Base-by-base conservation (phyloP, 2,329 filamentous ascomycete genomes). In the Ceratocystis lukuohia region DNA sequence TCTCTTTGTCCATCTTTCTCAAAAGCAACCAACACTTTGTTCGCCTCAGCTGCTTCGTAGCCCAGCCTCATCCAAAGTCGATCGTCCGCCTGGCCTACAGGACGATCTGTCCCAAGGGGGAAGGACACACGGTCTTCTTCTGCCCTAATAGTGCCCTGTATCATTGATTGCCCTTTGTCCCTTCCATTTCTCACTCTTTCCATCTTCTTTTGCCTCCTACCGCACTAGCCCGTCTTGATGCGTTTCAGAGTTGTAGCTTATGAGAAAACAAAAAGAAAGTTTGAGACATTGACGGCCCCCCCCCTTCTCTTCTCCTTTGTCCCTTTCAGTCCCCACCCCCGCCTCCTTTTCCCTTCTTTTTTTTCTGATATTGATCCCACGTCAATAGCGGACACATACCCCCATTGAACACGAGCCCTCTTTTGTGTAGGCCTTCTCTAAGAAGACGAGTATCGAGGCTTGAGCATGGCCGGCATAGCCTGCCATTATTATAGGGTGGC, bases 221-320 rank as follows among this genome's bases (percentile, higher is more conserved):
- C n/a, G 22, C 46, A 50, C 46, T 41, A 53, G 6, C 8, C 6
- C 53, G 17, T 20, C 15, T 30, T 59, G 7, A 17, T 33, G 12
- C 53, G 53, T 59, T 59, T 59, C 53, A 59, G 53, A 37, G n/a
- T 10, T 20, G 17, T 25, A 59, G 28, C 33, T 33, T 33, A 7
- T 59, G 25, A 59, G 53, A 59, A 59, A 33, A 17, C 25, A 59
- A 59, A 59, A 30, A 57, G 17, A 59, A 30, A n/a, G 28, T 59
- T 59, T 59, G 53, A 59, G 28, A 37, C 53, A 59, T 10, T 59
- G 53, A 59, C 28, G 53, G 15, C n/a, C n/a, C 17, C 25, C 53
- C 15, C 53, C 15, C 28, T 20, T 48, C 45, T 41, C 37, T 41
- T 41, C 45, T 50, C 48, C 48, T 28, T 15, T 28, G 8, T 3